Evolutionary conservation across 2,329 filamentous ascomycete genomes (phyloP).

Genomic region (Metarhizium brunneum): DNA sequence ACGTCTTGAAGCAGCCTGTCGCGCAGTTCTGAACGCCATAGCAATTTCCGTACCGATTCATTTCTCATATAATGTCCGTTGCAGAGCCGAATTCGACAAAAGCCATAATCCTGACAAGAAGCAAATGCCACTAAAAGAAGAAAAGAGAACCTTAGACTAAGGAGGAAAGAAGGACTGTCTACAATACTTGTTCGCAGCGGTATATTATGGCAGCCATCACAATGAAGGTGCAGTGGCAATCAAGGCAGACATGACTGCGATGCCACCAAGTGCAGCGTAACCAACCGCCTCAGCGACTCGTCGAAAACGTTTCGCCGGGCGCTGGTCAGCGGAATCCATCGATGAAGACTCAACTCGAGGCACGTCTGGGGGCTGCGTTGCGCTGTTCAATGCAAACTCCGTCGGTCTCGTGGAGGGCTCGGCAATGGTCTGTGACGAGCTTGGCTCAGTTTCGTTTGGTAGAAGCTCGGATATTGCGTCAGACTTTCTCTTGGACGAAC

Average conservation of each 20-base stretch:
- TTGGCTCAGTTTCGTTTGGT: constrained; percentile 1
- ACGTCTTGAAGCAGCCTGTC: neutral
- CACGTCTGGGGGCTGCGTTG: neutral
- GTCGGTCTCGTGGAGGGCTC: neutral
- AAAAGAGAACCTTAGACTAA: neutral
- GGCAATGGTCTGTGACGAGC: constrained; percentile 1
- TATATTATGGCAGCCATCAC: constrained; percentile 5
- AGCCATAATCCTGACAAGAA: constrained; percentile 1
- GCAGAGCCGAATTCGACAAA: neutral
- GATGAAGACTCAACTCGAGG: neutral
- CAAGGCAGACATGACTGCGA: constrained; percentile 29
- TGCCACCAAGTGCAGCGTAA: constrained; percentile 26
- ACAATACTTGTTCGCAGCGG: neutral
- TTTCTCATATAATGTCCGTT: neutral
- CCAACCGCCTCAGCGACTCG: constrained; percentile 26
- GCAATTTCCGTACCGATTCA: neutral
- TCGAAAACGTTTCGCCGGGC: constrained; percentile 22
- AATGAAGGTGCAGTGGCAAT: constrained; percentile 27
- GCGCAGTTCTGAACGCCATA: neutral
- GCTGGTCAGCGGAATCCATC: neutral
- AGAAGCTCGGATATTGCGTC: constrained; percentile 2
- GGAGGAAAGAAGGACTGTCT: neutral
- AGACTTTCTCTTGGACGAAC: constrained; percentile 4
- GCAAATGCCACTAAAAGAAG: neutral
- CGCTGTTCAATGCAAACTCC: neutral